These are phyloP conservation scores for Penicillium palitans DNA, from an alignment of 2,329 filamentous ascomycete genomes.

Conservation along the genomic window DNA sequence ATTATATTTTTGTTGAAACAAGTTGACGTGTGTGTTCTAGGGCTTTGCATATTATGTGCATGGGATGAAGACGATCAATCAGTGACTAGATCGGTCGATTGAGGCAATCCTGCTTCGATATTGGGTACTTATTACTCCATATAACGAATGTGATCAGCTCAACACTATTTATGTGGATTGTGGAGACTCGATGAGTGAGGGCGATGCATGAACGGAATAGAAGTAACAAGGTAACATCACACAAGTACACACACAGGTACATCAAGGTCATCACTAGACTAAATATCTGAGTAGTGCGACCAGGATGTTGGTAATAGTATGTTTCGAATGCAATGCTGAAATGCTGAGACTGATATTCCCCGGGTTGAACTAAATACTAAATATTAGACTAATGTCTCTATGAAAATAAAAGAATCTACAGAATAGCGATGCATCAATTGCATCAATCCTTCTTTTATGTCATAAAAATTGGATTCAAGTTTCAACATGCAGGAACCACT, in stretches of 20 bases:
- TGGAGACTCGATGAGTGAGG: slow-evolving; percentile 1
- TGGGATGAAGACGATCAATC: background rate
- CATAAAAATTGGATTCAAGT: background rate
- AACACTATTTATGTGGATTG: background rate
- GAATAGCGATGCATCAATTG: background rate
- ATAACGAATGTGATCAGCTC: background rate
- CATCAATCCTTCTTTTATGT: background rate
- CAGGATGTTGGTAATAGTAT: background rate
- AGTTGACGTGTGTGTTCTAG: background rate
- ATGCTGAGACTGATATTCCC: background rate
- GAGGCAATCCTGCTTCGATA: background rate
- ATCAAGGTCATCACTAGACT: background rate
- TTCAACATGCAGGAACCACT: slow-evolving; percentile 5
- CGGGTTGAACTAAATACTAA: background rate
- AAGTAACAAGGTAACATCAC: background rate
- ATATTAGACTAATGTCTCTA: background rate
- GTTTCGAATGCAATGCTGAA: background rate
- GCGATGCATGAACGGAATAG: background rate
- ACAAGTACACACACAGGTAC: background rate
- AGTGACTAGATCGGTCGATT: background rate
- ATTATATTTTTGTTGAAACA: background rate
- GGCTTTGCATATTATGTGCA: background rate
- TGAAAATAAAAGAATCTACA: background rate
- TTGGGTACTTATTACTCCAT: background rate
- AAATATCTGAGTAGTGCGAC: background rate